A percentile compares a stretch with the other conserved stretches of the same genome.
phyloP scores from a whole-genome alignment of 768 basidiomycete genomes.

The Leucocoprinus leucothites region DNA sequence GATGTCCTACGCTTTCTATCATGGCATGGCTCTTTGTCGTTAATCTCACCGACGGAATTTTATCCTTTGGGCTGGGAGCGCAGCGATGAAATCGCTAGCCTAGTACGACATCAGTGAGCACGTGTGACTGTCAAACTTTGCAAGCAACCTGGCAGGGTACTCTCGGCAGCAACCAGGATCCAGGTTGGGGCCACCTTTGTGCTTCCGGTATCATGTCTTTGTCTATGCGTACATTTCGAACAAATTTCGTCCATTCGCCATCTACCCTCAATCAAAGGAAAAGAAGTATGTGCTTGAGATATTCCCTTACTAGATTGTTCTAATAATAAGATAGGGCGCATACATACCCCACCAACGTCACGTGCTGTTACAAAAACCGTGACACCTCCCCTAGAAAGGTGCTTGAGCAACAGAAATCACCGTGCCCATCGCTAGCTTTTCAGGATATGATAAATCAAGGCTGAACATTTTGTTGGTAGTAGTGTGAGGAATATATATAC shows the following conservation, averaged over 20 bases:
- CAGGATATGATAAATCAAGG: too few relatives aligned
- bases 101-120: constrained; percentile 67
- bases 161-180: constrained; percentile 42
- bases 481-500: too few relatives aligned
- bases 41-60: constrained; percentile 43
- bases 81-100: constrained; percentile 36
- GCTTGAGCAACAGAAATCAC: too few relatives aligned
- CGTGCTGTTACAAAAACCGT: too few relatives aligned
- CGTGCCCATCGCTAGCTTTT: too few relatives aligned
- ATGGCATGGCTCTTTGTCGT: constrained; percentile 42
- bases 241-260: constrained; percentile 32
- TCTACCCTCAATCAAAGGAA: too few relatives aligned
- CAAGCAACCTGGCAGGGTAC: neutral
- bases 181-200: constrained; percentile 40
- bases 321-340: too few relatives aligned
- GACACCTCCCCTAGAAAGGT: neutral
- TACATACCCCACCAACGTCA: too few relatives aligned
- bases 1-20: constrained; percentile 54
- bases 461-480: too few relatives aligned
- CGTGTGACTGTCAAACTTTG: neutral
- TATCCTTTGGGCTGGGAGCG: constrained; percentile 48
- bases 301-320: too few relatives aligned
- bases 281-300: too few relatives aligned
- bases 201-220: constrained; percentile 44
- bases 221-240: constrained; percentile 50